A percentile compares a stretch with the other conserved stretches of the same genome.
These are phyloP conservation scores for Kockiozyma suomiensis DNA, from an alignment of 805 yeast genomes.

Conservation along the genomic window DNA sequence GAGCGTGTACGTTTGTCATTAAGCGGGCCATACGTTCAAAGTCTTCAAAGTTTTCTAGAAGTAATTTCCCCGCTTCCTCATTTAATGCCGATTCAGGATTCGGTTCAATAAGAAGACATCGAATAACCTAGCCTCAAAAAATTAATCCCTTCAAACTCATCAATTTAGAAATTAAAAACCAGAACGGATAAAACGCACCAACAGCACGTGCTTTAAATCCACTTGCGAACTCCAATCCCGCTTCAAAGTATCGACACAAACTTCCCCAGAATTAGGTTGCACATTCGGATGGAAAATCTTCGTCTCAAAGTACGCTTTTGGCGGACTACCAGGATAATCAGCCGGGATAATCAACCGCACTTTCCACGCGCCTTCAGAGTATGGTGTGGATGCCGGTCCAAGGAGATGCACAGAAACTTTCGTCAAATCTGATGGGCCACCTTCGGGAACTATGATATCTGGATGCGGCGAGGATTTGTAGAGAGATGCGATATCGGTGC, in stretches of 20 bases:
- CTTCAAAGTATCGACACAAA: conserved; percentile 42
- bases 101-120: conserved; percentile 41
- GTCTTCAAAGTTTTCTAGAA: conserved; percentile 38
- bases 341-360: conserved; percentile 45
- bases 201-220: conserved; percentile 37
- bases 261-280: conserved; percentile 40
- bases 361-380: conserved; percentile 52
- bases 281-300: conserved; percentile 42
- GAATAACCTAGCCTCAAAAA: conserved; percentile 33
- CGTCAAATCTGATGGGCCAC: conserved; percentile 27
- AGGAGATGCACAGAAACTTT: conserved; percentile 26
- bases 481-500: conserved; percentile 22
- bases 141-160: not conserved
- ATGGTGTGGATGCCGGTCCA: conserved; percentile 51
- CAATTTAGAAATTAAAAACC: too few relatives aligned
- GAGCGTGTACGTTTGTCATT: conserved; percentile 41
- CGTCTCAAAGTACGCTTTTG: conserved; percentile 46
- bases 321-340: conserved; percentile 51
- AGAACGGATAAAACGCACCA: conserved; percentile 22
- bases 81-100: conserved; percentile 42
- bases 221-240: conserved; percentile 39
- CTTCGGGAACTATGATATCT: conserved; percentile 25
- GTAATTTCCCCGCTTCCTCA: conserved; percentile 41
- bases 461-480: conserved; percentile 24
- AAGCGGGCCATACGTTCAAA: conserved; percentile 38